Evolutionary conservation across 306 rosid species (phyloP), one percentile per base, ranked within the genome.

Genomic region (Trichosanthes truncata): DNA sequence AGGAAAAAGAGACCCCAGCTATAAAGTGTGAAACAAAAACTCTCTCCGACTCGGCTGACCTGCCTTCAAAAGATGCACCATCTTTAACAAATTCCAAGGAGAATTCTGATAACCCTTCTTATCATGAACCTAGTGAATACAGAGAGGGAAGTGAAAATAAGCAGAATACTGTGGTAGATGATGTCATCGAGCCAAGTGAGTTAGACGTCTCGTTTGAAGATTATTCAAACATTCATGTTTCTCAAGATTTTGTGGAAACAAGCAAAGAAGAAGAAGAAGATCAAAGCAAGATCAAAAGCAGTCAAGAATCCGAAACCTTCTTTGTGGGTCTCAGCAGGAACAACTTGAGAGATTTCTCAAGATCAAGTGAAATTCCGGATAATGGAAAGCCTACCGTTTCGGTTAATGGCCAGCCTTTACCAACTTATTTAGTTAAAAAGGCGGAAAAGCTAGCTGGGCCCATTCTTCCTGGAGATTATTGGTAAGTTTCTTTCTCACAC

Each of bases 391-490:
- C 87, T 67, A 74, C 57, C 23, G 91, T 88, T 62, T 81, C 53
- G 0, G 66, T 88, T 57, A 88, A 88, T 45, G 89, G 89, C 33
- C 81, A 85, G 23, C 89, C 79, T 8, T 66, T 88, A 46, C 86
- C 66, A 1, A 82, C 81, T 56, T 79, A 74, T 45, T 46, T 61
- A 1, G 84, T 88, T 14, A 84, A 77, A 59, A 82, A 74, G 73
- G 91, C 89, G 29, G 91, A 88, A 82, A 88, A 82, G 79, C 69
- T n/a, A 14, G 91, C 91, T 59, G 91, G 91, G 48, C 45, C 79
- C 49, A 80, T 88, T 82, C 83, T 57, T 26, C 89, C 89, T 0
- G 91, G 91, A 78, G 87, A 88, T 78, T 88, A 88, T 78, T 85
- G 91, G 91, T 87, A 71, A 65, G 81, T 61, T 51, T 31, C 51